Conservation (phyloP, 306 rosid genomes). For the Trifolium pratense region DNA sequence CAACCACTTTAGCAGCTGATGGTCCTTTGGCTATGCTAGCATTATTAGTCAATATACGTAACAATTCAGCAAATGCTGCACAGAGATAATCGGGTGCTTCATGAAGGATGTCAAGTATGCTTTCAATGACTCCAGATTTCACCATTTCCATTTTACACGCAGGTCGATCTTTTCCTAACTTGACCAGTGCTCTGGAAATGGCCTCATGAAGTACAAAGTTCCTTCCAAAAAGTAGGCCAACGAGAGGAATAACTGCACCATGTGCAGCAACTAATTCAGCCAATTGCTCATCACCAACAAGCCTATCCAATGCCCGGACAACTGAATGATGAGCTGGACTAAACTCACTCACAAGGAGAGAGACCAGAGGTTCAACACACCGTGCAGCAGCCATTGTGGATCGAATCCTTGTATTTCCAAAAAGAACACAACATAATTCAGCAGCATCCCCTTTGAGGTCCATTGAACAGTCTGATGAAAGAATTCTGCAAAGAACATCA, state of each 20-base stretch:
- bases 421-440: slow-evolving; percentile 88
- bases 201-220: slow-evolving; percentile 94
- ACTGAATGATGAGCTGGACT: slow-evolving; percentile 92
- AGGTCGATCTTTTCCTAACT: slow-evolving; percentile 97
- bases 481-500: slow-evolving; percentile 96
- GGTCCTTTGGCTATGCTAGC: slow-evolving; percentile 98
- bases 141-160: slow-evolving; percentile 95
- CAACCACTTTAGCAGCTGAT: slow-evolving; percentile 94
- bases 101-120: slow-evolving; percentile 82
- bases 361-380: slow-evolving; percentile 97
- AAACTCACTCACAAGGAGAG: slow-evolving; percentile 94
- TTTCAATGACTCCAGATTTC: slow-evolving; percentile 94
- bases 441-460: slow-evolving; percentile 99
- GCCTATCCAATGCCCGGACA: slow-evolving; percentile 96
- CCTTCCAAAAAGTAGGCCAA: slow-evolving; percentile 89
- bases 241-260: slow-evolving; percentile 98
- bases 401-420: slow-evolving; percentile 94
- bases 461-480: slow-evolving; percentile 86
- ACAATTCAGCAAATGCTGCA: slow-evolving; percentile 89
- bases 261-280: slow-evolving; percentile 98
- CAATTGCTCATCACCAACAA: slow-evolving; percentile 92
- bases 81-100: slow-evolving; percentile 98
- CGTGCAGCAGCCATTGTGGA: slow-evolving; percentile 96
- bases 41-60: slow-evolving; percentile 95
- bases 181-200: slow-evolving; percentile 93